These are phyloP conservation scores for Penicillium coprophilum DNA, from an alignment of 495 filamentous ascomycete species.

Conservation along the genomic window DNA sequence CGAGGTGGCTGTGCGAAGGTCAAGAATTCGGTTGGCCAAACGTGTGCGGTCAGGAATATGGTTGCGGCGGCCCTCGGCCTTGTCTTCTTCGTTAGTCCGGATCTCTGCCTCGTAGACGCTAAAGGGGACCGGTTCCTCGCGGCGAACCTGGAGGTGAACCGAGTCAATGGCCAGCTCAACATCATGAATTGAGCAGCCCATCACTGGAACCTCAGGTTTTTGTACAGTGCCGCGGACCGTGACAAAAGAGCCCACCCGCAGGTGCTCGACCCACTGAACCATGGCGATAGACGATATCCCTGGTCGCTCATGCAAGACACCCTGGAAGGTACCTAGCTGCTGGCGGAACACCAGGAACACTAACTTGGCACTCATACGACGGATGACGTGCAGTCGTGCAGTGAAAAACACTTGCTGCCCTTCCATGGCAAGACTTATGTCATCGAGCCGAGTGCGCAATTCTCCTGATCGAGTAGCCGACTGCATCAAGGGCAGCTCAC, in stretches of 20 bases:
- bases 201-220: constrained; percentile 57
- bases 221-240: constrained; percentile 64
- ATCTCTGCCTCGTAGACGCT: constrained; percentile 65
- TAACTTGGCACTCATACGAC: constrained; percentile 85
- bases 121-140: constrained; percentile 60
- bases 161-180: constrained; percentile 49
- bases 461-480: constrained; percentile 39
- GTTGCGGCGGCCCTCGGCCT: constrained; percentile 44
- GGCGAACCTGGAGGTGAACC: constrained; percentile 54
- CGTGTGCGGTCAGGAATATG: constrained; percentile 72
- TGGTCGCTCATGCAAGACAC: constrained; percentile 58
- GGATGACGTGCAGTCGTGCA: constrained; percentile 79
- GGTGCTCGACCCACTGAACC: constrained; percentile 67
- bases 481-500: constrained; percentile 56
- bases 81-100: constrained; percentile 45
- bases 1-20: constrained; percentile 80
- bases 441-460: constrained; percentile 48
- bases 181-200: constrained; percentile 57
- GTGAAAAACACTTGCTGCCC: constrained; percentile 72
- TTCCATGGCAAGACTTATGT: constrained; percentile 54
- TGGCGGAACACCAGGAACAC: constrained; percentile 86
- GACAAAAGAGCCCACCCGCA: constrained; percentile 67
- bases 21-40: constrained; percentile 79
- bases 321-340: constrained; percentile 75
- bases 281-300: constrained; percentile 56